These are phyloP conservation scores for Raphanus hybrid DNA, from an alignment of 441 rosid genomes.

Conservation along the genomic window DNA sequence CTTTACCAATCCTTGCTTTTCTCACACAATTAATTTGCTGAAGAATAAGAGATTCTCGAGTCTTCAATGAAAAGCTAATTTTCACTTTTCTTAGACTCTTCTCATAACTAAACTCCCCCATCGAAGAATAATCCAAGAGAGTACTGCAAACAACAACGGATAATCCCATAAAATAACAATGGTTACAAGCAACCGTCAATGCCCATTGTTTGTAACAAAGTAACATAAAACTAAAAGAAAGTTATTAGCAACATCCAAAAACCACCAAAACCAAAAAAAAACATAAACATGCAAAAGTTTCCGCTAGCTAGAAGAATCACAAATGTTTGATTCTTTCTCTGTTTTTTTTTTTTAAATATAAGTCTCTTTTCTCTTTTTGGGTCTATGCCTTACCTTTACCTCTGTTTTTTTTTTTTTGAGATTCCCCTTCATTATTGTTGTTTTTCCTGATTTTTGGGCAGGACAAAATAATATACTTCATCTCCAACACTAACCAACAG, in stretches of 20 bases:
- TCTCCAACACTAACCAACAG: slow-evolving; percentile 39
- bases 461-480: slow-evolving; percentile 36
- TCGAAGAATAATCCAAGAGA: too few species aligned
- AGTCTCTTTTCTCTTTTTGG: slow-evolving; percentile 29
- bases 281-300: slow-evolving; percentile 36
- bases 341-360: background rate
- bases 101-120: background rate
- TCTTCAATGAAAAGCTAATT: background rate
- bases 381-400: slow-evolving; percentile 31
- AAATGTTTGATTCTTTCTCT: slow-evolving; percentile 38
- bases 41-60: background rate
- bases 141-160: too few species aligned
- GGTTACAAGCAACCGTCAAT: too few species aligned
- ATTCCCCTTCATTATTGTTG: slow-evolving; percentile 38
- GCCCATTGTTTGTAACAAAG: background rate
- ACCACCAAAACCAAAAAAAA: background rate
- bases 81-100: background rate
- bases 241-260: too few species aligned
- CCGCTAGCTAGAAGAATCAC: slow-evolving; percentile 41
- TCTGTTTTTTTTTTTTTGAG: background rate
- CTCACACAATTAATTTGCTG: background rate
- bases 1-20: background rate
- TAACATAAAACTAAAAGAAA: too few species aligned
- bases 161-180: too few species aligned
- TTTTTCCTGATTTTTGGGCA: slow-evolving; percentile 33